These are phyloP conservation scores for Exsudoporus floridanus DNA, from an alignment of 1,284 basidiomycete species.

Conservation along the genomic window DNA sequence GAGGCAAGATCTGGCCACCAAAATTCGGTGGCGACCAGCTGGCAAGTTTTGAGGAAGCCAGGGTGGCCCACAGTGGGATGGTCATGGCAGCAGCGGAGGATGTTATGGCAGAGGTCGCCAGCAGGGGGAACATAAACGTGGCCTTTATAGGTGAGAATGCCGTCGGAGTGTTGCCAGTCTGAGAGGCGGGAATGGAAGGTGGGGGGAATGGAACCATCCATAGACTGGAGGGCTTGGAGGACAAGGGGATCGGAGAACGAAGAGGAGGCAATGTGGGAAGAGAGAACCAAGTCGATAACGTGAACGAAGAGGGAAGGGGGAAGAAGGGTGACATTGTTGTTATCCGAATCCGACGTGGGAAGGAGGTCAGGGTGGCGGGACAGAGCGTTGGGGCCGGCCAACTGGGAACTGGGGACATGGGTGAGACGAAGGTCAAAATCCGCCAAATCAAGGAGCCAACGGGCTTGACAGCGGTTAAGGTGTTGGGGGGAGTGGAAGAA, in stretches of 20 bases:
- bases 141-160: background rate
- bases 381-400: background rate
- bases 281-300: background rate
- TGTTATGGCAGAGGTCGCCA: background rate
- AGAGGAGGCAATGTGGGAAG: background rate
- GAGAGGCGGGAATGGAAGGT: background rate
- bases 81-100: background rate
- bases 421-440: background rate
- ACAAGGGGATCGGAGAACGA: background rate
- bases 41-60: accelerated
- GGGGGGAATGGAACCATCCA: background rate
- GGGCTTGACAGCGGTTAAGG: background rate
- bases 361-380: background rate
- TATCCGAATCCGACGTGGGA: no score
- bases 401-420: background rate
- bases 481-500: background rate
- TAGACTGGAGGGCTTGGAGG: background rate
- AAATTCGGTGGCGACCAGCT: background rate
- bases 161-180: background rate
- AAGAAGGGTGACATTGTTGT: background rate
- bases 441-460: background rate
- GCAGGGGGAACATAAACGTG: no score
- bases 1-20: background rate
- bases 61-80: background rate
- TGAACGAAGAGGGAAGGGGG: background rate